phyloP scores from a whole-genome alignment of 2,329 filamentous ascomycete species.

The Emergomyces pasteurianus region DNA sequence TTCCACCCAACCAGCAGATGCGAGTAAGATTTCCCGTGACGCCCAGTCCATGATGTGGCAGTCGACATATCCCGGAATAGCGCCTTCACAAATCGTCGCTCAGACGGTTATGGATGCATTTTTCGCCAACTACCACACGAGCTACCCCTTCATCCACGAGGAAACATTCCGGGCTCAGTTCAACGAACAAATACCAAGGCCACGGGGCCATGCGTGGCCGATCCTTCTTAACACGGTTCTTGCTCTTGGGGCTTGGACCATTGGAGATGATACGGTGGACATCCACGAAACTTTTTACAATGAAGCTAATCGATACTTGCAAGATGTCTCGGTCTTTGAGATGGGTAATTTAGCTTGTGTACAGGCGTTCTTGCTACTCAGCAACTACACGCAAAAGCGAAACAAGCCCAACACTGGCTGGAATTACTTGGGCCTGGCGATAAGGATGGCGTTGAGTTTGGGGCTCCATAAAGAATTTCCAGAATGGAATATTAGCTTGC shows the following conservation, averaged over 20 bases:
- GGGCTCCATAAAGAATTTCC: slow-evolving; percentile 41
- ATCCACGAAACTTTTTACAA: slow-evolving; percentile 28
- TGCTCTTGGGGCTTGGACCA: slow-evolving; percentile 35
- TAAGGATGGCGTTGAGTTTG: slow-evolving; percentile 39
- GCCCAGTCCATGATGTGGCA: slow-evolving; percentile 21
- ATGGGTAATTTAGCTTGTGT: slow-evolving; percentile 39
- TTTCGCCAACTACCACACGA: slow-evolving; percentile 36
- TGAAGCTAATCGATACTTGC: slow-evolving; percentile 35
- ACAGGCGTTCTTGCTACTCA: slow-evolving; percentile 36
- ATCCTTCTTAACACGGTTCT: slow-evolving; percentile 35
- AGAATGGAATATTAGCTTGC: slow-evolving; percentile 34
- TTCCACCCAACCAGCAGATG: neutral
- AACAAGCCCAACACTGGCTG: slow-evolving; percentile 41
- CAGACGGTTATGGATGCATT: slow-evolving; percentile 35
- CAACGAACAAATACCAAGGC: slow-evolving; percentile 32
- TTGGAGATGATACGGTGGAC: slow-evolving; percentile 31
- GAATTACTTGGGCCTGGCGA: slow-evolving; percentile 38
- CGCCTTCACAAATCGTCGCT: slow-evolving; percentile 27
- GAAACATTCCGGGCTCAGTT: slow-evolving; percentile 37
- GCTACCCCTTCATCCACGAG: slow-evolving; percentile 39
- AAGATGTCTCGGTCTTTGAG: slow-evolving; percentile 36
- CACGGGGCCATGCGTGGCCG: slow-evolving; percentile 33
- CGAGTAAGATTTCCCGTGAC: slow-evolving; percentile 10
- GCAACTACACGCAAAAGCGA: slow-evolving; percentile 40
- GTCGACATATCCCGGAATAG: slow-evolving; percentile 17